Percentiles rank a stretch among this genome's conserved stretches.
Conservation (phyloP, 2,329 filamentous ascomycete species). For the Neofusicoccum umdonicola region DNA sequence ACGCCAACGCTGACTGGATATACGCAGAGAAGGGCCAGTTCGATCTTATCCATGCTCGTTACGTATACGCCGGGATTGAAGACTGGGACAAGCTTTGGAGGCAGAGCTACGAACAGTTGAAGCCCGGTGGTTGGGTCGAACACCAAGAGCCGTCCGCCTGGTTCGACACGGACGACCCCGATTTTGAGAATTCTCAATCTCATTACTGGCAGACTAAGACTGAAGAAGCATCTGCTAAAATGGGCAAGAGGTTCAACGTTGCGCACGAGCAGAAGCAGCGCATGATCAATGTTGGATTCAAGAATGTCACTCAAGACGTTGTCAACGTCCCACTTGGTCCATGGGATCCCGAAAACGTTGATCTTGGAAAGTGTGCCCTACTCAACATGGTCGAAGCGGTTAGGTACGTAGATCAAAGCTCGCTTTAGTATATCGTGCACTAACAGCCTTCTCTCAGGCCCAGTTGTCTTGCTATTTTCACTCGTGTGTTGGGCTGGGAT, state of each 20-base stretch:
- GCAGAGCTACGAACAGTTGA: conserved; percentile 39
- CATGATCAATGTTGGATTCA: conserved; percentile 31
- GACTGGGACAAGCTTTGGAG: conserved; percentile 53
- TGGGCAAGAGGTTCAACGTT: conserved; percentile 19
- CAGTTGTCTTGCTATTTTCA: conserved; percentile 40
- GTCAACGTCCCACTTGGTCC: conserved; percentile 26
- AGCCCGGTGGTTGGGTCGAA: conserved; percentile 53
- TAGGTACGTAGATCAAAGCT: conserved; percentile 24
- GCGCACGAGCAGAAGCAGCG: conserved; percentile 18
- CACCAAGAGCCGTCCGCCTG: conserved; percentile 50
- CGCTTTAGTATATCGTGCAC: conserved; percentile 21
- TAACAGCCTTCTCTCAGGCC: conserved; percentile 31
- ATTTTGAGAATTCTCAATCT: conserved; percentile 23
- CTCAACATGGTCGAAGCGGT: conserved; percentile 19
- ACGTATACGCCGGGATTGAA: conserved; percentile 22
- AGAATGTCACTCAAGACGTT: conserved; percentile 33
- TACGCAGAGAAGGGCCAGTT: conserved; percentile 47
- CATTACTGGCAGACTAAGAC: neutral
- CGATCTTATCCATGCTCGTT: conserved; percentile 57
- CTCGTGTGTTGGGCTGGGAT: conserved; percentile 41
- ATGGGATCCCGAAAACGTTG: neutral
- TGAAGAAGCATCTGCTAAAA: neutral
- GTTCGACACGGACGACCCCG: conserved; percentile 50
- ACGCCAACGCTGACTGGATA: conserved; percentile 53
- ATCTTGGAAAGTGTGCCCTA: neutral